A percentile compares a stretch with the other conserved stretches of the same genome.
Conservation (phyloP, 768 basidiomycete genomes). For the Lactarius tabidus region DNA sequence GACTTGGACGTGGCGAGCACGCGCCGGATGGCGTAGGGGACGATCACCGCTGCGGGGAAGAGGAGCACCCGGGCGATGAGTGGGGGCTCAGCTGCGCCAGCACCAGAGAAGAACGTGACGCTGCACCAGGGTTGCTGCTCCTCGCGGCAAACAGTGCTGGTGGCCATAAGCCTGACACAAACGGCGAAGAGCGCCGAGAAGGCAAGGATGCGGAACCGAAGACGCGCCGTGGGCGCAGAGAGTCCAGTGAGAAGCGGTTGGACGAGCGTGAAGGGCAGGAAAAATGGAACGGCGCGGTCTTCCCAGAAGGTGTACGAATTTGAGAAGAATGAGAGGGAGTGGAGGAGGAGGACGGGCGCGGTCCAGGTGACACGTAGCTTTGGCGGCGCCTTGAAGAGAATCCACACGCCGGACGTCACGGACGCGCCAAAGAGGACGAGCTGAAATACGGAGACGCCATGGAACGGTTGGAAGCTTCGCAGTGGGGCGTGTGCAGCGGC, state of each 20-base stretch:
- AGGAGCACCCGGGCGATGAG: conserved; percentile 52
- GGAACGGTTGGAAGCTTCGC: conserved; percentile 12
- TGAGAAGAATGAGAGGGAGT: conserved; percentile 75
- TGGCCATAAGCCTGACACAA: conserved; percentile 69
- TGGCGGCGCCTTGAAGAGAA: conserved; percentile 18
- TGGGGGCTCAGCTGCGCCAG: conserved; percentile 64
- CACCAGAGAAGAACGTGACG: conserved; percentile 84
- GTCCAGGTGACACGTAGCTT: conserved; percentile 30
- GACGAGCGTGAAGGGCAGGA: conserved; percentile 61
- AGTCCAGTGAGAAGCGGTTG: conserved; percentile 59
- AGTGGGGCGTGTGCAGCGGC: background rate
- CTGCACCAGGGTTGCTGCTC: conserved; percentile 89
- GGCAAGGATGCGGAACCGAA: conserved; percentile 71
- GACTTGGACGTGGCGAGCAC: conserved; percentile 67
- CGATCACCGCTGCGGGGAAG: conserved; percentile 48
- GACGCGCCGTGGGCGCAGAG: conserved; percentile 59
- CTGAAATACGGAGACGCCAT: conserved; percentile 25
- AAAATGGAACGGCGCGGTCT: conserved; percentile 74
- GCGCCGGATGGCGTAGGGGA: conserved; percentile 54
- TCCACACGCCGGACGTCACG: conserved; percentile 39
- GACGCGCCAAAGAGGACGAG: conserved; percentile 22
- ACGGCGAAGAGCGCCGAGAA: conserved; percentile 63
- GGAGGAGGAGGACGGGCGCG: conserved; percentile 53
- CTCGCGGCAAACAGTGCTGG: conserved; percentile 88
- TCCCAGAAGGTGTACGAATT: conserved; percentile 99